phyloP scores from a whole-genome alignment of 2,329 filamentous ascomycete species.

The Pyrenophora seminiperda region DNA sequence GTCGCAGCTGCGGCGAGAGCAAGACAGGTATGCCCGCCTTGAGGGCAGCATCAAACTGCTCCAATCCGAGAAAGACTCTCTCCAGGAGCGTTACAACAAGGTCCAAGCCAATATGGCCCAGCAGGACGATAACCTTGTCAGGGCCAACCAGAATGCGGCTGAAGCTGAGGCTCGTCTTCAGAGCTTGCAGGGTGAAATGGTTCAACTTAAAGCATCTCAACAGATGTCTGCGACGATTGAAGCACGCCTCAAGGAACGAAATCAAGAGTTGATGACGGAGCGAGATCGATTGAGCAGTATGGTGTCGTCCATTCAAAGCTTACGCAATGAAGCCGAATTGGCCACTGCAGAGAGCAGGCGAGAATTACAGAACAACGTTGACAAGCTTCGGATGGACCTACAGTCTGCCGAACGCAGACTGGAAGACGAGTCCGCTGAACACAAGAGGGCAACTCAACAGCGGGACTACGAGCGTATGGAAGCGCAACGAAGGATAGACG shows the following conservation, averaged over 20 bases:
- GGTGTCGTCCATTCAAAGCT: constrained; percentile 80
- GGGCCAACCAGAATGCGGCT: constrained; percentile 90
- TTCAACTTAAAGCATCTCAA: constrained; percentile 94
- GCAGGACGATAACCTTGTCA: constrained; percentile 87
- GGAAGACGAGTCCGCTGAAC: constrained; percentile 79
- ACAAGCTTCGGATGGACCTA: constrained; percentile 79
- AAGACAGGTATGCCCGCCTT: constrained; percentile 85
- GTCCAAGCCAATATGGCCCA: constrained; percentile 84
- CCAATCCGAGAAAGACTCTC: constrained; percentile 80
- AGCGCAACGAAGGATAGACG: constrained; percentile 88
- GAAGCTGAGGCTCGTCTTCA: constrained; percentile 82
- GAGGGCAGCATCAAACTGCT: constrained; percentile 84
- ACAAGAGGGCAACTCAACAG: constrained; percentile 78
- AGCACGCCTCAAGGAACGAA: constrained; percentile 84
- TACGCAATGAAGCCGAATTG: constrained; percentile 90
- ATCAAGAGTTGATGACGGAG: constrained; percentile 82
- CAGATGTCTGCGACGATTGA: constrained; percentile 94
- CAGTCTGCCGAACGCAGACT: constrained; percentile 80
- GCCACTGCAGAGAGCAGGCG: constrained; percentile 80
- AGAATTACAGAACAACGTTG: constrained; percentile 76
- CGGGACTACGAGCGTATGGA: constrained; percentile 92
- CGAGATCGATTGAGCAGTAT: constrained; percentile 81
- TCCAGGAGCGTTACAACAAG: constrained; percentile 79
- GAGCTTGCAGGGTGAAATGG: constrained; percentile 85
- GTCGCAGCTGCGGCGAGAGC: constrained; percentile 80